Evolutionary conservation across 768 basidiomycete genomes (phyloP), one percentile per base, ranked within the genome.

Genomic region (Pluteus cervinus): DNA sequence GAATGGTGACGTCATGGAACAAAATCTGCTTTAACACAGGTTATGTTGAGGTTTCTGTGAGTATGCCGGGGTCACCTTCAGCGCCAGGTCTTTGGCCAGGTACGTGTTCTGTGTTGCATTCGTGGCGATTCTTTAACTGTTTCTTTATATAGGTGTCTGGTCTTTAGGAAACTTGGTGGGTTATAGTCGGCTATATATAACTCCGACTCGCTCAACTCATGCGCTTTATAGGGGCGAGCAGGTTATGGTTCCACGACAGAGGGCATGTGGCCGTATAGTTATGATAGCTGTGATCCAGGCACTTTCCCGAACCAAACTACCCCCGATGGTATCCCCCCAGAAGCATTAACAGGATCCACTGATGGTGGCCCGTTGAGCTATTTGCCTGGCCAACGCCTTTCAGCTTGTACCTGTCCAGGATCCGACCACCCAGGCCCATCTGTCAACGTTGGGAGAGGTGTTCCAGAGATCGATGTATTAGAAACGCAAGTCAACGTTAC

Each of bases 21-120:
- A 89, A 96, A 61, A 61, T 96, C 38, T 98, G 93, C 62, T 96
- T 92, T 62, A 93, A 81, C 11, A 90, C 89, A 0, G 91, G 89
- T 2, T 91, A 92, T 53, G 66, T 97, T 40, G 96, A 96, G 61
- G 76, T 83, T 3, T 74, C 69, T n/a, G 49, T 89, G 14, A 86
- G 83, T 53, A 55, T 89, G 47, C 86, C 88, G 12, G 88, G 86
- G 4, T 57, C 64, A 8, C 63, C 72, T 1, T 45, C 51, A 26
- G 66, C 70, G 11, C 74, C 82, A 8, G 91, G 91, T 5, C 68
- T 87, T 43, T 96, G 91, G 93, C 92, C 94, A 38, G 91, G 81
- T 70, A 58, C 26, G 69, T 61, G 5, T 31, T 32, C 24, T 33
- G 17, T 38, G 14, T 34, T 15, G 33, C 11, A 9, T 12, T 5